Base-by-base conservation (phyloP, 306 rosid species). In the Cicer pinnatifidum region DNA sequence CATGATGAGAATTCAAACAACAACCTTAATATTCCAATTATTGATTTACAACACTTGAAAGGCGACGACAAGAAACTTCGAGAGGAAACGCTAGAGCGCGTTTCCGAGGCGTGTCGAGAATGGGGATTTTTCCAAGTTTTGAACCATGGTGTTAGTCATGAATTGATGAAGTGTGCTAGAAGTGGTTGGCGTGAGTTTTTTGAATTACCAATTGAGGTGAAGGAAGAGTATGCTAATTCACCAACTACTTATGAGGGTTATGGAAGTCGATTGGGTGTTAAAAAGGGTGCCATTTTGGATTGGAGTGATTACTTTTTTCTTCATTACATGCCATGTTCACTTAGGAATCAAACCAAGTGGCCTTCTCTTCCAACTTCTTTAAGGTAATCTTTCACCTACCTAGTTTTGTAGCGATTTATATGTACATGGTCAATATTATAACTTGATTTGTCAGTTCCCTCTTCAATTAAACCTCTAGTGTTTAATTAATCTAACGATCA, bases 271-370 rank as follows among this genome's bases (percentile, higher is more conserved):
- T 73, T 91, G 46, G 98, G 98, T 0, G 88, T 94, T 11, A 81
- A 88, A 13, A 91, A 94, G 11, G 98, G 86, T 19, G 97, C 97
- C 23, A 69, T 80, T 67, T 72, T 94, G 69, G 98, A 94, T 85
- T 94, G 98, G 98, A 91, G 97, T 82, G 98, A 94, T 60, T 94
- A 91, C 67, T 94, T 85, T 71, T 94, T 94, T 51, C 89, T 94
- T 28, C 82, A 94, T 76, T 89, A 63, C 47, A 56, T 78, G 90
- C 98, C 98, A 64, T 10, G 33, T 6, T 70, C 83, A 4, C 80
- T 87, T 60, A 82, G 91, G 56, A 81, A 87, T 51, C 90, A 78
- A 10, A 28, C 46, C 8, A 91, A 85, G 59, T 94, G 98, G 98
- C 97, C 97, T 20, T 19, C 83, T 1, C 78, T 88, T 3, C 97